phyloP scores from a whole-genome alignment of 352 stramenopile species.

The Lagenidium sp. region DNA sequence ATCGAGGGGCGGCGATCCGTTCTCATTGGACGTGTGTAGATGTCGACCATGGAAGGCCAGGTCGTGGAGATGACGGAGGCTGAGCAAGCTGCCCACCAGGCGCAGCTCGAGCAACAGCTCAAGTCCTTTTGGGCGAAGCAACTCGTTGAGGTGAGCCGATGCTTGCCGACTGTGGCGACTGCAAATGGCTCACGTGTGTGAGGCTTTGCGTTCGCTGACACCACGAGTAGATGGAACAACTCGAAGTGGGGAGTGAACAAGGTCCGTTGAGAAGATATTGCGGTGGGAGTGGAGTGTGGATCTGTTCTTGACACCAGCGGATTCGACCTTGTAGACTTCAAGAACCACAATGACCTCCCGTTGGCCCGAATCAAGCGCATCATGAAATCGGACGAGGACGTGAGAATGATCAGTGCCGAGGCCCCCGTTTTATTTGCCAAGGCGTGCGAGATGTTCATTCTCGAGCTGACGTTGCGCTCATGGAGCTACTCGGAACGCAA shows the following conservation, averaged over 20 bases:
- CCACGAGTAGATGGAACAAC: slow-evolving; percentile 74
- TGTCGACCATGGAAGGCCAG: slow-evolving; percentile 64
- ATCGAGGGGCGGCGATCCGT: no score
- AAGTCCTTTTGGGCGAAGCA: slow-evolving; percentile 93
- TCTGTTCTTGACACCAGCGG: no score
- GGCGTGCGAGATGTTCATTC: slow-evolving; percentile 99
- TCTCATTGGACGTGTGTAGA: no score
- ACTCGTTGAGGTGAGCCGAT: slow-evolving; percentile 48
- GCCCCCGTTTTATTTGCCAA: slow-evolving; percentile 99
- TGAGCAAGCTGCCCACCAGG: slow-evolving; percentile 77
- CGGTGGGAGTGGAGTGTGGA: no score
- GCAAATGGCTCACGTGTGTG: not conserved
- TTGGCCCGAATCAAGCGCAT: slow-evolving; percentile 98
- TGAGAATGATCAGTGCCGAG: slow-evolving; percentile 98
- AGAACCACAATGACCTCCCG: slow-evolving; percentile 99
- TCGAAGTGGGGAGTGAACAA: slow-evolving; percentile 92
- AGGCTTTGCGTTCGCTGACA: not conserved
- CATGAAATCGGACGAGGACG: slow-evolving; percentile 98
- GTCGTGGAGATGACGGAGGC: slow-evolving; percentile 81
- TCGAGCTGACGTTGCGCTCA: slow-evolving; percentile 96
- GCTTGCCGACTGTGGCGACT: not conserved
- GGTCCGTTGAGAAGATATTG: slow-evolving; percentile 23
- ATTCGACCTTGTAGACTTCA: slow-evolving; percentile 95
- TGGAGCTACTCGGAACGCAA: slow-evolving; percentile 87
- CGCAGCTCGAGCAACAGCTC: slow-evolving; percentile 84